Evolutionary conservation across 352 stramenopile species (phyloP).

Genomic region (Peronospora farinosa): DNA sequence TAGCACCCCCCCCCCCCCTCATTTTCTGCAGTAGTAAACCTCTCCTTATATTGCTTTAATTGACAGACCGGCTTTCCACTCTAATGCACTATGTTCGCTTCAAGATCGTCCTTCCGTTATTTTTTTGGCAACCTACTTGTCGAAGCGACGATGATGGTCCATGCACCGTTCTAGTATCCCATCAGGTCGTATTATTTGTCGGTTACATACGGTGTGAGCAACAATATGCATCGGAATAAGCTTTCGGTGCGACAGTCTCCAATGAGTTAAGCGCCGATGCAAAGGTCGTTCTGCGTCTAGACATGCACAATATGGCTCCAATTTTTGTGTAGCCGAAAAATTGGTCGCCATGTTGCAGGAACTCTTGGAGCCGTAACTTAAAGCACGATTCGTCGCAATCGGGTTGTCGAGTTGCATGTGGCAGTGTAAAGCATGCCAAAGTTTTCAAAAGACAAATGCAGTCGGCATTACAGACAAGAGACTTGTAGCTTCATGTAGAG

Average conservation of each 20-base stretch:
- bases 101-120: neutral
- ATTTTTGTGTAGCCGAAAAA: too few relatives aligned
- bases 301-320: neutral
- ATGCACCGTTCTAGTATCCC: conserved; percentile 8
- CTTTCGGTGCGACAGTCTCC: conserved; percentile 19
- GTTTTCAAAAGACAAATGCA: conserved; percentile 9
- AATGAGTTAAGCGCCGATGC: conserved; percentile 7
- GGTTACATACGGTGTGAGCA: neutral
- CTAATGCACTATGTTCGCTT: conserved; percentile 13
- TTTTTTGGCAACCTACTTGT: conserved; percentile 18
- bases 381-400: neutral
- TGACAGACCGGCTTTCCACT: conserved; percentile 13
- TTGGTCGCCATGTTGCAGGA: too few relatives aligned
- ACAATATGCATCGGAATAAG: conserved; percentile 13
- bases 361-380: too few relatives aligned
- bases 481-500: conserved; percentile 16
- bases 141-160: conserved; percentile 6
- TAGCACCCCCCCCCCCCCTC: too few relatives aligned
- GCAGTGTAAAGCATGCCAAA: neutral
- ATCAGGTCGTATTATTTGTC: conserved; percentile 13
- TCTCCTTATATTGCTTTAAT: too few relatives aligned
- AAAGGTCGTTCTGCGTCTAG: too few relatives aligned
- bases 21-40: too few relatives aligned
- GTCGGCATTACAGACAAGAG: conserved; percentile 3
- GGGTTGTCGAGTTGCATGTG: neutral